phyloP scores from a whole-genome alignment of 1,284 basidiomycete species.

The Gymnopus androsaceus region DNA sequence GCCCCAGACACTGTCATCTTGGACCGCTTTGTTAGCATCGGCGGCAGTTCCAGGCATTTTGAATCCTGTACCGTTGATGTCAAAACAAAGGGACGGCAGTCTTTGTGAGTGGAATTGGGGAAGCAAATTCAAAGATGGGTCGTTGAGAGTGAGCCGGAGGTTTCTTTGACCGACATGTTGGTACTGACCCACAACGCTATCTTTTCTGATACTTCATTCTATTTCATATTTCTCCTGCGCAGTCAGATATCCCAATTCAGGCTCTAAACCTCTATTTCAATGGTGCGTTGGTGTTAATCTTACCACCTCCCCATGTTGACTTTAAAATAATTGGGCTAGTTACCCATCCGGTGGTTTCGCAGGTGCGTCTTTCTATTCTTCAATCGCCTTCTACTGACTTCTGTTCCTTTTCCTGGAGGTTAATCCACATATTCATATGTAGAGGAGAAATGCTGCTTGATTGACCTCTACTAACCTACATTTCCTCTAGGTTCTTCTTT shows the following conservation, averaged over 20 bases:
- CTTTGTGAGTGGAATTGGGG: slow-evolving; percentile 95
- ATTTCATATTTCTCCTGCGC: neutral
- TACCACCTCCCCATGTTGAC: slow-evolving; percentile 1
- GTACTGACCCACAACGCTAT: neutral
- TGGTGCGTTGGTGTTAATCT: slow-evolving; percentile 41
- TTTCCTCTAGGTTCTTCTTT: too few relatives aligned
- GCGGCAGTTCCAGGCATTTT: slow-evolving; percentile 86
- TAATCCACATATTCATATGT: slow-evolving; percentile 96
- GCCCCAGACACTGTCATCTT: slow-evolving; percentile 87
- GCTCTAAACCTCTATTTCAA: slow-evolving; percentile 93
- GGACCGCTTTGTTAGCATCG: slow-evolving; percentile 78
- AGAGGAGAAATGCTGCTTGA: too few relatives aligned
- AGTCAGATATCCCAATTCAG: slow-evolving; percentile 93
- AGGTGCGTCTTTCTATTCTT: too few relatives aligned
- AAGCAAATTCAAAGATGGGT: slow-evolving; percentile 90
- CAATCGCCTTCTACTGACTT: too few relatives aligned
- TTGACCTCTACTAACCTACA: too few relatives aligned
- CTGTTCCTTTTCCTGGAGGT: too few relatives aligned
- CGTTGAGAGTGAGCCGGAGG: slow-evolving; percentile 52
- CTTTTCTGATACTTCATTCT: too few relatives aligned
- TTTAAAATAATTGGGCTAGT: slow-evolving; percentile 52
- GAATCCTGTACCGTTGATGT: slow-evolving; percentile 90
- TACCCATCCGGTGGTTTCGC: slow-evolving; percentile 93
- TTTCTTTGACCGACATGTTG: slow-evolving; percentile 5
- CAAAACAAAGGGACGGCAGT: slow-evolving; percentile 83